Evolutionary conservation across 2,329 filamentous ascomycete species (phyloP).

Genomic region (Apiospora sp.): DNA sequence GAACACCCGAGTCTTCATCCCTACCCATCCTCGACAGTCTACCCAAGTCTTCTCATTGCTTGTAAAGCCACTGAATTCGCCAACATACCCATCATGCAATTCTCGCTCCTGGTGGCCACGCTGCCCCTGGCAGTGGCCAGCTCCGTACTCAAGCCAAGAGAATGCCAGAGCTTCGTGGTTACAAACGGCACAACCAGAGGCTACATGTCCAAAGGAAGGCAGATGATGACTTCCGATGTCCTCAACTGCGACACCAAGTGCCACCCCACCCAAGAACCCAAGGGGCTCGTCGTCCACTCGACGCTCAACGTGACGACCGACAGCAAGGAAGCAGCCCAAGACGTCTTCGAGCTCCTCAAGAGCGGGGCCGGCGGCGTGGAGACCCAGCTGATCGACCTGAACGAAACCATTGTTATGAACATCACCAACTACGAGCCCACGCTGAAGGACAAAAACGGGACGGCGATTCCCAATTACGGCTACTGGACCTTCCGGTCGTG

Average conservation of each 20-base stretch:
- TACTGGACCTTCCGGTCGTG: background rate
- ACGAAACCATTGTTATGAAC: background rate
- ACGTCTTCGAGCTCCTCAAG: background rate
- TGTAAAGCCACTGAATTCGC: background rate
- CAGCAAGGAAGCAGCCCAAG: background rate
- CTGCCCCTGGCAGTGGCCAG: background rate
- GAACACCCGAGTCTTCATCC: background rate
- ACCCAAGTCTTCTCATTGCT: background rate
- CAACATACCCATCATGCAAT: background rate
- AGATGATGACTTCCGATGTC: background rate
- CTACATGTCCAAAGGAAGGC: background rate
- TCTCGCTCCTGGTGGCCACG: background rate
- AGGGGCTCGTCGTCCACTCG: background rate
- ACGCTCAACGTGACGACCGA: background rate
- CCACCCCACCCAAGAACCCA: background rate
- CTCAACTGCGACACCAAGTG: background rate
- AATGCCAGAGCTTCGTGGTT: background rate
- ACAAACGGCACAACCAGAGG: background rate
- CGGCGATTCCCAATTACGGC: too few relatives aligned
- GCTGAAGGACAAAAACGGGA: background rate
- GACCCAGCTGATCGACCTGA: background rate
- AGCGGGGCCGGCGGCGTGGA: background rate
- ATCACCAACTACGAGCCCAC: background rate
- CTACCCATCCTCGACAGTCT: too few relatives aligned
- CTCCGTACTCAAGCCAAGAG: background rate